A percentile compares a stretch with the other conserved stretches of the same genome.
Evolutionary conservation across 495 filamentous ascomycete genomes (phyloP).

Genomic region (Aspergillus diversus): DNA sequence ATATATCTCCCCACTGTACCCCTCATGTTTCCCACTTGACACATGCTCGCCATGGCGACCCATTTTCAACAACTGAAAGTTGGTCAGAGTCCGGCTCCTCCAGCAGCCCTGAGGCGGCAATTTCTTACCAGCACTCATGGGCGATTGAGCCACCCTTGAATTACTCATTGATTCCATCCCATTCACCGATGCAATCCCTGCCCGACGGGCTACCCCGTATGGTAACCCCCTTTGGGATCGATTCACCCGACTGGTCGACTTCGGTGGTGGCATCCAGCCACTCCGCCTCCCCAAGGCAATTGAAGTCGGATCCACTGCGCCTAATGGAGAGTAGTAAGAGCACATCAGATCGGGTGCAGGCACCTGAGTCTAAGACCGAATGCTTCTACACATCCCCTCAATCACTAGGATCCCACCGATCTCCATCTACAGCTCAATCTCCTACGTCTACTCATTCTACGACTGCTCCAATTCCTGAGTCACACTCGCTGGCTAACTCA

Average conservation of each 20-base stretch:
- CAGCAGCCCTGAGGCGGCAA: slow-evolving; percentile 26
- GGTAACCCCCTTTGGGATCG: slow-evolving; percentile 11
- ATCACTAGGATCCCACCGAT: slow-evolving; percentile 13
- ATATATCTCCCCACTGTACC: slow-evolving; percentile 20
- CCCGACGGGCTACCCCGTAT: slow-evolving; percentile 25
- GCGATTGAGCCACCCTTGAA: slow-evolving; percentile 12
- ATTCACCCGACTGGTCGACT: slow-evolving; percentile 16
- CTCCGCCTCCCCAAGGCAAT: slow-evolving; percentile 17
- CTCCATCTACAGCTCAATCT: slow-evolving; percentile 12
- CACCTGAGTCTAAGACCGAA: slow-evolving; percentile 6
- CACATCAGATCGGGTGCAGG: slow-evolving; percentile 20
- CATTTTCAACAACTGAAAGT: slow-evolving; percentile 22
- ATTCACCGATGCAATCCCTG: slow-evolving; percentile 13
- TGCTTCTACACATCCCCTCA: slow-evolving; percentile 16
- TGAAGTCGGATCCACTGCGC: slow-evolving; percentile 22
- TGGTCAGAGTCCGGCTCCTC: slow-evolving; percentile 34
- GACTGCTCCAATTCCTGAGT: slow-evolving; percentile 21
- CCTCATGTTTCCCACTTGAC: slow-evolving; percentile 22
- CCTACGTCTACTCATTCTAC: slow-evolving; percentile 18
- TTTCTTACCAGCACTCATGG: slow-evolving; percentile 27
- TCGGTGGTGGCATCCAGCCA: slow-evolving; percentile 18
- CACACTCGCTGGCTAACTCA: slow-evolving; percentile 29
- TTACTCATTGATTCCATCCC: slow-evolving; percentile 23
- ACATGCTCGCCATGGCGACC: slow-evolving; percentile 24
- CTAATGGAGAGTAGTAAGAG: slow-evolving; percentile 11